Evolutionary conservation across 345 rosid species (phyloP), one percentile per base, ranked within the genome.

Genomic region (Barbarea vulgaris): DNA sequence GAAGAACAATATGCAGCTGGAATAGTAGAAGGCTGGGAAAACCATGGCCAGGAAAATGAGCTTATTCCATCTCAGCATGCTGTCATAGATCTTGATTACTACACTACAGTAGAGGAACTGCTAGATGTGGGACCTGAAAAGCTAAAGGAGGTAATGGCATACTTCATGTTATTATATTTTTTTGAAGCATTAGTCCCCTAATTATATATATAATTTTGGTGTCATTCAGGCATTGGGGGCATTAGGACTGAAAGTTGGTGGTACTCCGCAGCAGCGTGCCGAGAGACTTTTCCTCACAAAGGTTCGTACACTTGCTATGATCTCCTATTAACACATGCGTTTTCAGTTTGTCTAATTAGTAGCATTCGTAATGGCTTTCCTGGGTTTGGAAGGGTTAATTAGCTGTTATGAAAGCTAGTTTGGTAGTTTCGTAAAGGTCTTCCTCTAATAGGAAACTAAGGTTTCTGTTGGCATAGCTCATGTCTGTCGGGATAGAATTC

Each of bases 211-310:
- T 11, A 24, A 24, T 7, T 65, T 47, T 6, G 39, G 46, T 73
- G 64, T 68, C 53, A 82, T 39, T 60, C 79, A 91, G 98, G 98
- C 90, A 39, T 80, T 91, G 85, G 88, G 85, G 64, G 91, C 99
- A 57, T 76, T 93, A 77, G 97, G 98, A 78, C 82, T 96, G 70
- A 96, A 93, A 81, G 82, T 87, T 80, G 99, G 98, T 53, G 98
- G 99, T 48, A 93, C 97, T 25, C 79, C 81, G 52, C 89, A 88
- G 84, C 97, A 89, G 83, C 93, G 97, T 50, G 98, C 95, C 1
- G 97, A 93, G 85, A 87, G 98, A 86, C 94, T 96, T 70, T 88
- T 96, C 81, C 90, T 93, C 59, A 88, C 93, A 21, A 93, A 96
- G 99, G 96, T 93, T 24, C 7, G 9, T 70, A 42, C 36, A 24